These are phyloP conservation scores for Scheffersomyces parashehatae DNA, from an alignment of 1,139 yeast genomes.

Conservation along the genomic window DNA sequence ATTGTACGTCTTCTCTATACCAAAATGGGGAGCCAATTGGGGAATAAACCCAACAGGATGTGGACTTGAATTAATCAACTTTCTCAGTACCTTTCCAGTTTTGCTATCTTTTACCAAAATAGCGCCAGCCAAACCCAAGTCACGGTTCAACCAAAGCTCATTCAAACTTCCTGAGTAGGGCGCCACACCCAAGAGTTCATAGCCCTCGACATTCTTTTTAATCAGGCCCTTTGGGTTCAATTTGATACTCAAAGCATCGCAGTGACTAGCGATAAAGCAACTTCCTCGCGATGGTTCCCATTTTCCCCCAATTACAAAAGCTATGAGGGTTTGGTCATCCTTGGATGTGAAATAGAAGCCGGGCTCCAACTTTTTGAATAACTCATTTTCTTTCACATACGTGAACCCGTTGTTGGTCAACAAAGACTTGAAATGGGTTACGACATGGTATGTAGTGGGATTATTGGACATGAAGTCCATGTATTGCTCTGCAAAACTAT, in stretches of 20 bases:
- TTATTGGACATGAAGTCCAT: constrained; percentile 38
- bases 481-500: constrained; percentile 29
- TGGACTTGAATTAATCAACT: constrained; percentile 37
- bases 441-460: constrained; percentile 47
- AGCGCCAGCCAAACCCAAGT: constrained; percentile 49
- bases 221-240: constrained; percentile 34
- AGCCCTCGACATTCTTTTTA: constrained; percentile 30
- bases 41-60: constrained; percentile 47
- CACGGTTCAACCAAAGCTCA: constrained; percentile 44
- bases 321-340: constrained; percentile 39
- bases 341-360: constrained; percentile 33
- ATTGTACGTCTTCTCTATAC: constrained; percentile 36
- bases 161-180: constrained; percentile 43
- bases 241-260: constrained; percentile 41
- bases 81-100: constrained; percentile 23
- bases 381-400: constrained; percentile 25
- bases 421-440: constrained; percentile 25
- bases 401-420: constrained; percentile 32
- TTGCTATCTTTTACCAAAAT: constrained; percentile 26
- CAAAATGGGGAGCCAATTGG: constrained; percentile 43
- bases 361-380: constrained; percentile 4
- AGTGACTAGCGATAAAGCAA: constrained; percentile 44
- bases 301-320: constrained; percentile 40
- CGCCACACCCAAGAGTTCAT: constrained; percentile 45
- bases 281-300: constrained; percentile 42